Base-by-base conservation (phyloP, 768 basidiomycete species). In the Pulveroboletus sp. region DNA sequence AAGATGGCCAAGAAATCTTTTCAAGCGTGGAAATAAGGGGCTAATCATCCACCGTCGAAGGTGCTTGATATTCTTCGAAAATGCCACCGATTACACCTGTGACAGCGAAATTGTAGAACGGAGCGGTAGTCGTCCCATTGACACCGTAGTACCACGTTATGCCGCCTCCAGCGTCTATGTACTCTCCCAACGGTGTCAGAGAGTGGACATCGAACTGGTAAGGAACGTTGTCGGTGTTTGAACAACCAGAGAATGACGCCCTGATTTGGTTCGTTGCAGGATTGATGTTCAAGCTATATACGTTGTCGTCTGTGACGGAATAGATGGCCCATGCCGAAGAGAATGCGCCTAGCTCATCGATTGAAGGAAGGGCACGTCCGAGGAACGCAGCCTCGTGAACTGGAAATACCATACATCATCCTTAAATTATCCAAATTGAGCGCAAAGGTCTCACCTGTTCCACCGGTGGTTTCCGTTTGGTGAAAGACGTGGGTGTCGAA, bases 351-450 rank as follows among this genome's bases (percentile, higher is more conserved):
- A 16, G 4, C n/a, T 19, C 5, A n/a, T 40, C 40, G 0, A 45
- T 40, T 0, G n/a, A 12, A 27, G 56, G 46, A 9, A 57, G 17
- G 13, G 52, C 46, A 25, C 55, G 55, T 6, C 49, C 52, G n/a
- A 57, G 55, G 25, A 44, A 57, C 9, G 52, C 52, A 14, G 56
- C 49, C 3, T 54, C 47, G 19, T 57, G 56, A 14, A 43, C 56
- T 57, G 21, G n/a, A 1, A 13, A 16, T 19, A 4, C n/a, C n/a
- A 41, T n/a, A 3, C 23, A 29, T 29, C 27, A 29, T 29, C 12
- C 11, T 16, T 12, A 21, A 21, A 25, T n/a, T n/a, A 12, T n/a
- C n/a, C n/a, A n/a, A n/a, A n/a, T n/a, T 27, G 21, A n/a, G 20
- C 10, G 14, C 16, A 19, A 25, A 24, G 16, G 46, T 40, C 11